Evolutionary conservation across 2,329 filamentous ascomycete species (phyloP), one percentile per base, ranked within the genome.

Genomic region (Cordyceps militaris): DNA sequence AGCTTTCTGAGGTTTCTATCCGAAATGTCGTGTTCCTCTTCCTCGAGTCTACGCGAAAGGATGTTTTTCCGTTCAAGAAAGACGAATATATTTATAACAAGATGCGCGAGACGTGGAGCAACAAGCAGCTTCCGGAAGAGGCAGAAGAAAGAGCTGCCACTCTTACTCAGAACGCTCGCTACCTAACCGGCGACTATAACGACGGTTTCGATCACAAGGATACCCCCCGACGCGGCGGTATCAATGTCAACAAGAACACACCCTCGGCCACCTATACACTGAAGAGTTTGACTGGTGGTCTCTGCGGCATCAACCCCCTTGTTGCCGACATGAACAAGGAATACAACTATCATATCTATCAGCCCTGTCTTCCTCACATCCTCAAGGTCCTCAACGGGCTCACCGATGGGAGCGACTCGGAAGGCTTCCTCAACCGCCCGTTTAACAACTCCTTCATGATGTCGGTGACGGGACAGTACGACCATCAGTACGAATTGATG

Each of bases 21-120:
- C 73, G 73, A 42, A 74, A 78, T 55, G 67, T 78, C 10, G 64
- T 78, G 23, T 60, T 77, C 23, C 57, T 78, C 3, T 68, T 74
- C 16, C 65, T 78, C 1, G 75, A 78, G 53, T 76, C 74, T 36
- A 76, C 74, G 0, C 69, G 75, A 16, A 72, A 71, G 4, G 75
- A 78, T 50, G 69, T 77, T 4, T 78, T 77, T 30, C 75, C 76
- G 0, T 61, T 78, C n/a, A 75, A 75, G 44, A 73, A 73, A 56
- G 66, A 69, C 2, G 72, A 70, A 3, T 61, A 73, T 40, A 70
- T 76, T 19, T 72, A 69, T 60, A 66, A 72, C 10, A 69, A 69
- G 1, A 66, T 73, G 1, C 61, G 64, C 2, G 62, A 69, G 3
- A 72, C 72, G 1, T 67, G 66, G 21, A 65, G 66, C 5, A 60